phyloP scores from a whole-genome alignment of 2,329 filamentous ascomycete genomes.

The Botrytis sinoallii region DNA sequence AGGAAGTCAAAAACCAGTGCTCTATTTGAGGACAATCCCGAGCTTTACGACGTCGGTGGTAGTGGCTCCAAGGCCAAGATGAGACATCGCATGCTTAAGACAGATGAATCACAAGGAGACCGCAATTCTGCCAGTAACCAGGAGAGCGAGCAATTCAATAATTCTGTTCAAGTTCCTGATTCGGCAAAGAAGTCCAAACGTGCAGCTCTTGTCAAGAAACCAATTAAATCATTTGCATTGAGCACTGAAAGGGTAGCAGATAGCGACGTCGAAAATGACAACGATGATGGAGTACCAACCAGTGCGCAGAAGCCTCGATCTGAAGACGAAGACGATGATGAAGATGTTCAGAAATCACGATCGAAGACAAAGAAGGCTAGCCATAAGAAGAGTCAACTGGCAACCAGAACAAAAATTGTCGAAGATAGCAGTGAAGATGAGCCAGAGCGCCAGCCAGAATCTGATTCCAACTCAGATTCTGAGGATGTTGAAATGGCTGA shows the following conservation, averaged over 20 bases:
- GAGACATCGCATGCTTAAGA: slow-evolving; percentile 12
- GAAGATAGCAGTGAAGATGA: not conserved
- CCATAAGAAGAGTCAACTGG: not conserved
- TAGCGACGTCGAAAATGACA: slow-evolving; percentile 1
- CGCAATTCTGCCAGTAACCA: not conserved
- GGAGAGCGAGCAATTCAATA: not conserved
- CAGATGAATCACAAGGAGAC: not conserved
- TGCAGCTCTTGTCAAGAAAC: not conserved
- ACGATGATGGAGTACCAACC: slow-evolving; percentile 10
- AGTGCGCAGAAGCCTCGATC: slow-evolving; percentile 14
- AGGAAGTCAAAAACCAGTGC: not conserved
- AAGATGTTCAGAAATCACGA: not conserved
- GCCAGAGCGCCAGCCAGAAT: not conserved
- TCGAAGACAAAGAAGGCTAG: not conserved
- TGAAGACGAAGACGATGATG: slow-evolving; percentile 6
- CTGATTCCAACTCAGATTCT: not conserved
- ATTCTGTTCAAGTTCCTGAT: not conserved
- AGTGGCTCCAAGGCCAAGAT: slow-evolving; percentile 12
- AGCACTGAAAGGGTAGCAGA: slow-evolving; percentile 18
- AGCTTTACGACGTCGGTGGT: not conserved
- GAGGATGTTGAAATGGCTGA: slow-evolving; percentile 2
- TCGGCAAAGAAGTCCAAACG: not conserved
- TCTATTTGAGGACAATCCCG: not conserved
- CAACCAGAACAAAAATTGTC: not conserved
- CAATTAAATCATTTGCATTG: not conserved